Evolutionary conservation across 805 yeast species (phyloP).

Genomic region (Blastobotrys attinorum): DNA sequence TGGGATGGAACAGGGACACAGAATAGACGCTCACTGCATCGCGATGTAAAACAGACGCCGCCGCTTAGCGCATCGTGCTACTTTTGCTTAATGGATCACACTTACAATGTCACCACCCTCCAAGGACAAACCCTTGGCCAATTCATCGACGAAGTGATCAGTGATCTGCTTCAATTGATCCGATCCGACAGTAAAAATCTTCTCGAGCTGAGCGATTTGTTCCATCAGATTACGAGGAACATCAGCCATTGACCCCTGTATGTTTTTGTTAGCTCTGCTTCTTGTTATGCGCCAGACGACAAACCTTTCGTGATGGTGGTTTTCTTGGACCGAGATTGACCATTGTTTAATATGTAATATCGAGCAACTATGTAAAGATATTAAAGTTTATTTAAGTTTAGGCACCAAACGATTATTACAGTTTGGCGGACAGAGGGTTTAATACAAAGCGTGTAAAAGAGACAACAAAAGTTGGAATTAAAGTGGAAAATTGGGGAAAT

Average conservation of each 20-base stretch:
- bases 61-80: no score
- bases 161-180: slow-evolving; percentile 58
- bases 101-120: slow-evolving; percentile 61
- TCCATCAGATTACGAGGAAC: slow-evolving; percentile 56
- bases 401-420: no score
- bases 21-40: no score
- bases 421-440: no score
- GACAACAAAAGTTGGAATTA: no score
- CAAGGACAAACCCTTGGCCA: slow-evolving; percentile 65
- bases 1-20: no score
- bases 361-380: no score
- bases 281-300: neutral
- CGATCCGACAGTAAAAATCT: slow-evolving; percentile 52
- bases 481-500: no score
- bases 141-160: slow-evolving; percentile 68
- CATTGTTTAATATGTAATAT: slow-evolving; percentile 44
- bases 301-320: slow-evolving; percentile 69
- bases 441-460: no score
- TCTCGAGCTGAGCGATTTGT: slow-evolving; percentile 52
- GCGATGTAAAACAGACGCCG: no score
- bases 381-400: no score
- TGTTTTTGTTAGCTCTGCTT: slow-evolving; percentile 18
- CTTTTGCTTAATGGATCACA: no score
- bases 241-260: slow-evolving; percentile 48
- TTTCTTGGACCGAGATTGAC: slow-evolving; percentile 79